Conservation (phyloP, 2,329 filamentous ascomycete species). For the Diplodia seriata region DNA sequence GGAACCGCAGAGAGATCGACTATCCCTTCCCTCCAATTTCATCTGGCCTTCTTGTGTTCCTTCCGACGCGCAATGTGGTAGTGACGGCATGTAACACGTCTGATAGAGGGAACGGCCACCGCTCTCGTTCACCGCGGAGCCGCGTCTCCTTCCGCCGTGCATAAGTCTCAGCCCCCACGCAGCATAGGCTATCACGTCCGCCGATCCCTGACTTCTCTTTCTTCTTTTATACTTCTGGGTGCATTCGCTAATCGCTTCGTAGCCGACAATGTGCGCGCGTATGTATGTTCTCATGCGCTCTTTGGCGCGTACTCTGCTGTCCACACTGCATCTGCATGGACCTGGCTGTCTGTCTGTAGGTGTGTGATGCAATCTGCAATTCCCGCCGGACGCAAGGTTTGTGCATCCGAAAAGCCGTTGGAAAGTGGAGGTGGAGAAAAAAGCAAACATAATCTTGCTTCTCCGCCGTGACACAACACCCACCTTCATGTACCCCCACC, state of each 20-base stretch:
- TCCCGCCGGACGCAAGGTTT: slow-evolving; percentile 14
- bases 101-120: background rate
- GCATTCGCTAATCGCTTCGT: background rate
- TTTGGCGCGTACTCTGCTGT: background rate
- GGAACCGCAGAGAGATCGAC: background rate
- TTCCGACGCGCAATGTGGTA: background rate
- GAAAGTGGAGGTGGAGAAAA: slow-evolving; percentile 2
- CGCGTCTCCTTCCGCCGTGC: background rate
- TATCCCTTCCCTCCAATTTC: background rate
- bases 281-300: background rate
- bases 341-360: background rate
- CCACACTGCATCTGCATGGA: background rate
- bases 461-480: background rate
- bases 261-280: background rate
- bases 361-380: slow-evolving; percentile 9
- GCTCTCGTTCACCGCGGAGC: background rate
- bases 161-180: background rate
- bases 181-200: background rate
- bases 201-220: background rate
- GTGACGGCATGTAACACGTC: background rate
- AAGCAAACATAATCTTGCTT: slow-evolving; percentile 4
- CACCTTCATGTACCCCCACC: background rate
- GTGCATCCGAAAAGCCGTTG: slow-evolving; percentile 8
- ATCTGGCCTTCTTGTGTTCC: background rate
- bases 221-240: background rate